Conservation (phyloP, 495 filamentous ascomycete genomes). For the Penicillium steckii region DNA sequence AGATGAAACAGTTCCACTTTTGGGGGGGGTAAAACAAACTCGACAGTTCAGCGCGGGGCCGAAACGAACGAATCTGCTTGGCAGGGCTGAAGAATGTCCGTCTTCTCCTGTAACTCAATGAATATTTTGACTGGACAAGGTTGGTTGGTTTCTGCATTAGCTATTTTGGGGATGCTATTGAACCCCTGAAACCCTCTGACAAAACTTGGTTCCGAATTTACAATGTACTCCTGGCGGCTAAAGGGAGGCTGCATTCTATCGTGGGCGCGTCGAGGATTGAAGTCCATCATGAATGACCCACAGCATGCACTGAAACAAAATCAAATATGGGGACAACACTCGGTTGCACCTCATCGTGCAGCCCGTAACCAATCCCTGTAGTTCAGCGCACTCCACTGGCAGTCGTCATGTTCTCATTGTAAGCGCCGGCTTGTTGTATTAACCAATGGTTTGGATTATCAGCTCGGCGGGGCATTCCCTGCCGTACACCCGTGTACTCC, state of each 20-base stretch:
- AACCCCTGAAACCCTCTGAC: no score
- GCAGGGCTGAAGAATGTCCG: conserved; percentile 14
- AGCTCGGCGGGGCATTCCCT: no score
- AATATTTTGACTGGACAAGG: neutral
- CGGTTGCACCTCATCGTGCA: neutral
- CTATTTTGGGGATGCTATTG: no score
- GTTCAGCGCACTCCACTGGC: neutral
- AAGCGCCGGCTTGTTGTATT: neutral
- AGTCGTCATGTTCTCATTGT: neutral
- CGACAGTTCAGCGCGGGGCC: no score
- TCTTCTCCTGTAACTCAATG: no score
- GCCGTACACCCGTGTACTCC: no score
- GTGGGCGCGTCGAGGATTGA: neutral
- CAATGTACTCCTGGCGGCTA: neutral
- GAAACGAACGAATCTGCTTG: no score
- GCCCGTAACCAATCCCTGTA: neutral
- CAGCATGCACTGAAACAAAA: neutral
- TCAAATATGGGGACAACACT: neutral
- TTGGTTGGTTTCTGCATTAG: neutral
- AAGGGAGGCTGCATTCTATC: neutral
- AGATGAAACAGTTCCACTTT: conserved; percentile 17
- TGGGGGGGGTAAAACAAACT: no score
- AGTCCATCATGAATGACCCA: neutral
- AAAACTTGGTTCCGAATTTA: no score
- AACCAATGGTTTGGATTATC: no score